Evolutionary conservation across 345 rosid species (phyloP).

Genomic region (Barbarea vulgaris): DNA sequence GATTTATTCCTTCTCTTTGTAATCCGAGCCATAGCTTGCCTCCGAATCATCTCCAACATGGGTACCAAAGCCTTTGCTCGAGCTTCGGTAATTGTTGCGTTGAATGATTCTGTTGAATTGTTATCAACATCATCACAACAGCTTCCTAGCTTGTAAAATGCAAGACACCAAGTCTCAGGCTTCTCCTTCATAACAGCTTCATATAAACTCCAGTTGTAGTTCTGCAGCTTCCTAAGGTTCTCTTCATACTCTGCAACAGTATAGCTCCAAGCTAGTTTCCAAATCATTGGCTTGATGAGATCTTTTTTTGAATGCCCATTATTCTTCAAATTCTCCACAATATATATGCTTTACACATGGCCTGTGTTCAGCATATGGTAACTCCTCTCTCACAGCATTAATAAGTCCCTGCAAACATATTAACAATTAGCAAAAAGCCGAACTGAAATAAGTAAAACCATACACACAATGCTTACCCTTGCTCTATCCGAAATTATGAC

Average conservation of each 20-base stretch:
- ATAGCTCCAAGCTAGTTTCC: not conserved
- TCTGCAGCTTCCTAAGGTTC: too few relatives aligned
- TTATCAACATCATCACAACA: not conserved
- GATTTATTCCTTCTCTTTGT: not conserved
- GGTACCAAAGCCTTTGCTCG: not conserved
- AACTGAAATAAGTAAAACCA: too few relatives aligned
- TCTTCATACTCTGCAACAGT: not conserved
- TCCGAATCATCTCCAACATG: not conserved
- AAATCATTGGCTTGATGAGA: too few relatives aligned
- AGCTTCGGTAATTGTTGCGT: not conserved
- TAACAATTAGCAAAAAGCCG: not conserved
- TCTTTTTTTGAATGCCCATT: not conserved
- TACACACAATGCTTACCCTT: too few relatives aligned
- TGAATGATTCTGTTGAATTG: not conserved
- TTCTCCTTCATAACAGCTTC: too few relatives aligned
- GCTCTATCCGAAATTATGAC: too few relatives aligned
- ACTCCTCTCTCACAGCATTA: too few relatives aligned
- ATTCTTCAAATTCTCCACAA: not conserved
- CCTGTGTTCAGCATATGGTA: too few relatives aligned
- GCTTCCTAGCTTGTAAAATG: not conserved
- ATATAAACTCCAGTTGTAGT: too few relatives aligned
- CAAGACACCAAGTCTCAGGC: not conserved
- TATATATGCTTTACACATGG: not conserved
- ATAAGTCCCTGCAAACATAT: not conserved
- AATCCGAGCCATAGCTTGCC: not conserved